phyloP scores from a whole-genome alignment of 345 rosid species.

The Citrus sp. region DNA sequence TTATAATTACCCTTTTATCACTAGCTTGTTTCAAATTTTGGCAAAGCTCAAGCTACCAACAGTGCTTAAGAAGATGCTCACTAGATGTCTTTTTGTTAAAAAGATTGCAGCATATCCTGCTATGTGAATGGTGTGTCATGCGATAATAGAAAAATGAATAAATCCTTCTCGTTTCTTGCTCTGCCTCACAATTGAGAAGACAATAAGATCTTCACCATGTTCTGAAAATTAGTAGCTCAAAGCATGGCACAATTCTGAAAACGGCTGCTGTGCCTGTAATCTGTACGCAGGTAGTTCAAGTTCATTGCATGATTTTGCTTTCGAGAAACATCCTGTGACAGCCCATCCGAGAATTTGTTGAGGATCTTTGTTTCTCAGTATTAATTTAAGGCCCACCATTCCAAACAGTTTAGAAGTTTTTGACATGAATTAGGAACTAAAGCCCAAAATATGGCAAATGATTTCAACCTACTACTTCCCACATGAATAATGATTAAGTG shows the following conservation, averaged over 20 bases:
- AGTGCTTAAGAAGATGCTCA: background rate
- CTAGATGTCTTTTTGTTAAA: background rate
- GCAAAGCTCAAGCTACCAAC: background rate
- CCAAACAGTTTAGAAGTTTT: background rate
- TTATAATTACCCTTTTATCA: background rate
- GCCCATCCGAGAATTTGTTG: background rate
- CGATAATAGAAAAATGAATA: background rate
- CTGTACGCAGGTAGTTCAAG: background rate
- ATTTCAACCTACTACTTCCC: background rate
- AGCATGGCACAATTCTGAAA: background rate
- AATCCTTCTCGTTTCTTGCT: background rate
- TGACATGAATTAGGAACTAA: background rate
- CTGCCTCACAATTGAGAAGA: background rate
- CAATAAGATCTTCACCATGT: background rate
- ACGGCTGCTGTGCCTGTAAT: background rate
- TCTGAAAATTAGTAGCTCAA: background rate
- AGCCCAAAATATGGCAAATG: background rate
- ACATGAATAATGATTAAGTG: no score
- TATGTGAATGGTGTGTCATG: no score
- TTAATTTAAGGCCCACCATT: background rate
- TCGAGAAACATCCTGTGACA: background rate
- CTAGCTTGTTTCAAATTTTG: background rate
- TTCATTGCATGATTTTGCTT: background rate
- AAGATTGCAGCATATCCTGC: background rate
- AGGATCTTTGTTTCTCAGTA: background rate